These are phyloP conservation scores for Euphorbia peplus DNA, from an alignment of 345 rosid genomes.

Conservation along the genomic window DNA sequence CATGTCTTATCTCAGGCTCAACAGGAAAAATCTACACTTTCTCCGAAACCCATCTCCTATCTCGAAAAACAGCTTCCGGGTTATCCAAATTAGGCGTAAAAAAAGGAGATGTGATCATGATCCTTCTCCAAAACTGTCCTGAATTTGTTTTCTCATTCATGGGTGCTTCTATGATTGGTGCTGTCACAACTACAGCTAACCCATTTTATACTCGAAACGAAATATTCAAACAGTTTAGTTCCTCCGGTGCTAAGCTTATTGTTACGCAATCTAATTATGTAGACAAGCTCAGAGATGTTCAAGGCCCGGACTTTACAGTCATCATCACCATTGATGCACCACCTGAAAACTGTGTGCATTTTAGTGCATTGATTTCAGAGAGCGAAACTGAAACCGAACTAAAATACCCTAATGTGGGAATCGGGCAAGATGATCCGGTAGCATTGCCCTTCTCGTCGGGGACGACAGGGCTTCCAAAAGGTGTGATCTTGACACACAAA, in stretches of 20 bases:
- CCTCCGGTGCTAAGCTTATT: constrained; percentile 55
- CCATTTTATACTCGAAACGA: constrained; percentile 81
- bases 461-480: constrained; percentile 88
- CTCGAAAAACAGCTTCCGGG: constrained; percentile 56
- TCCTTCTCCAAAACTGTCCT: constrained; percentile 72
- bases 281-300: constrained; percentile 40
- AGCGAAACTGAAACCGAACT: too few relatives aligned
- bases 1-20: constrained; percentile 66
- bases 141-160: constrained; percentile 84
- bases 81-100: constrained; percentile 49
- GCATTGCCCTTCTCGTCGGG: constrained; percentile 90
- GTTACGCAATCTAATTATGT: constrained; percentile 70
- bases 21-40: constrained; percentile 44
- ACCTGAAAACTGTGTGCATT: constrained; percentile 63
- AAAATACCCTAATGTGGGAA: constrained; percentile 22
- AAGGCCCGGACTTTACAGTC: constrained; percentile 42
- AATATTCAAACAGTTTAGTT: constrained; percentile 54
- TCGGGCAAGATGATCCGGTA: constrained; percentile 59
- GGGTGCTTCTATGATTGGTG: constrained; percentile 89
- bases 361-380: constrained; percentile 36
- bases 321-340: constrained; percentile 63
- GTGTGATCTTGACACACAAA: constrained; percentile 77
- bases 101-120: constrained; percentile 83
- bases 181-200: constrained; percentile 71
- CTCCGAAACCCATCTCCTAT: constrained; percentile 49